These are phyloP conservation scores for Botrytis porri DNA, from an alignment of 2,329 filamentous ascomycete species.

Conservation along the genomic window DNA sequence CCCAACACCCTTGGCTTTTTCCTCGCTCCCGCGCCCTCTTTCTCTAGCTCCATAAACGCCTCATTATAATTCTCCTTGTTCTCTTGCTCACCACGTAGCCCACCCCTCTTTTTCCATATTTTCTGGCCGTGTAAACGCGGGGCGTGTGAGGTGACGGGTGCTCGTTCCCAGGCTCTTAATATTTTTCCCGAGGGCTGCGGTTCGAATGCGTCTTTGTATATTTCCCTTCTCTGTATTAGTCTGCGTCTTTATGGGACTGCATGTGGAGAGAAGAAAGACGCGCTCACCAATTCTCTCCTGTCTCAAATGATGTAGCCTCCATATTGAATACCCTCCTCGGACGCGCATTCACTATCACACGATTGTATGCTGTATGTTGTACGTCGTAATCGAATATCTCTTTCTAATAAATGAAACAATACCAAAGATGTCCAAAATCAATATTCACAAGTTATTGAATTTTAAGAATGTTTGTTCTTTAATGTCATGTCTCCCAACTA, in stretches of 20 bases:
- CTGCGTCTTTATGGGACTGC: neutral
- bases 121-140: constrained; percentile 37
- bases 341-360: neutral
- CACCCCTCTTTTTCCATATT: constrained; percentile 36
- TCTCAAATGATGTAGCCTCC: constrained; percentile 12
- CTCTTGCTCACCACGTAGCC: constrained; percentile 9
- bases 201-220: constrained; percentile 35
- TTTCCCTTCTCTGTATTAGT: constrained; percentile 26
- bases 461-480: constrained; percentile 4
- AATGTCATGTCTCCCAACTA: neutral
- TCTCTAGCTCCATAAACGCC: constrained; percentile 38
- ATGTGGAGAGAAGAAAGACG: constrained; percentile 11
- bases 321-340: neutral
- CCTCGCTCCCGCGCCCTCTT: constrained; percentile 37
- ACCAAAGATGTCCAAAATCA: neutral
- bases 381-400: neutral
- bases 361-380: neutral
- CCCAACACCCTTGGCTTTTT: constrained; percentile 38
- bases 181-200: constrained; percentile 26
- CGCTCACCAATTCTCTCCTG: constrained; percentile 23
- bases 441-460: neutral
- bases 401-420: neutral
- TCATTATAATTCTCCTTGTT: constrained; percentile 31
- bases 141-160: constrained; percentile 34
- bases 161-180: constrained; percentile 36